Base-by-base conservation (phyloP, 2,329 filamentous ascomycete genomes). In the Penicillium vulpinum region DNA sequence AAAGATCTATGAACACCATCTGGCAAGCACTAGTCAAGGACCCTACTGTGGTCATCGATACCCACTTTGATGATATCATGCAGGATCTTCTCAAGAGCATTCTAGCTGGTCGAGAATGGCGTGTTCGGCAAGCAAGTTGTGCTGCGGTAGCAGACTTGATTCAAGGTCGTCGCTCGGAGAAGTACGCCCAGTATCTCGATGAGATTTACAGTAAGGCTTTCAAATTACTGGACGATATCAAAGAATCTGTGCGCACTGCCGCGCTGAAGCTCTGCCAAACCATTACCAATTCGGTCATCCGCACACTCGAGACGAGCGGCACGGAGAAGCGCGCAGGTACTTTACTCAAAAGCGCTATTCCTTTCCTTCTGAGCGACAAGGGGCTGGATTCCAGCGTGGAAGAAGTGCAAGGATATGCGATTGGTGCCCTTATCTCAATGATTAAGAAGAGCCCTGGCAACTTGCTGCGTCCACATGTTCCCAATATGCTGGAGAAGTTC, bases 11-110 rank as follows among this genome's bases (percentile, higher is more conserved):
- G 94, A 92, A 96, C 56, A 91, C 95, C 61, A 97, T 99, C 63
- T 99, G 94, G 94, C 92, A 90, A 67, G 88, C 93, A 0, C 78
- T 99, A n/a, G 92, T 97, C 52, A 96, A 95, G 70, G 92, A 97
- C 65, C 85, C 91, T 1, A 87, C 85, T 18, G 81, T 83, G 0
- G 90, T 89, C 0, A 84, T 97, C 41, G 88, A 94, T 62, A 79
- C 82, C 18, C 84, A 97, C 73, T 97, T 97, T 69, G 89, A 96
- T 62, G 85, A 85, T 9, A 97, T 99, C 66, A 88, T 99, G 79
- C 81, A 88, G 10, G 94, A 99, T 70, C 78, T 97, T 7, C 80
- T 99, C 31, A 88, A 87, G 64, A 95, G 89, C 69, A 90, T 97
- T 40, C 75, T 97, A 5, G 65, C 70, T 15, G 92, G 91, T 29